These are phyloP conservation scores for Apocynum venetum DNA, from an alignment of 257 asterid genomes.

Conservation along the genomic window DNA sequence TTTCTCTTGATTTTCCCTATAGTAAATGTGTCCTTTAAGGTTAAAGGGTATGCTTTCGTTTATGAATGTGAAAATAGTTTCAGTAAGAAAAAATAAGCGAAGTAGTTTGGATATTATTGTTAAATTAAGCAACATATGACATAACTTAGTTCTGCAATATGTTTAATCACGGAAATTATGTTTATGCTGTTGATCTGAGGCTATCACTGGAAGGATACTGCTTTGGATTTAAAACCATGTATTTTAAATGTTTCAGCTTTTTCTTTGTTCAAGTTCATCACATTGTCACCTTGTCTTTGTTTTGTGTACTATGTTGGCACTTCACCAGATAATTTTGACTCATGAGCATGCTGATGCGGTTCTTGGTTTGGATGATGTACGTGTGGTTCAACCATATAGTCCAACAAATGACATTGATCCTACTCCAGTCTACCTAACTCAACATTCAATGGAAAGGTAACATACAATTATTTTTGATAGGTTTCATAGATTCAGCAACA, in stretches of 20 bases:
- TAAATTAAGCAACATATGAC: background rate
- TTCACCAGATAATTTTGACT: constrained; percentile 76
- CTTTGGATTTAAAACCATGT: background rate
- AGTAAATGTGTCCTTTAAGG: background rate
- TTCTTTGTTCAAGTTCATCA: background rate
- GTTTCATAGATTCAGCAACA: background rate
- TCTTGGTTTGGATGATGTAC: constrained; percentile 96
- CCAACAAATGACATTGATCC: constrained; percentile 86
- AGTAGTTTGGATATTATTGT: background rate
- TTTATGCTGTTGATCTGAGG: background rate
- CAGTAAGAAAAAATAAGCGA: background rate
- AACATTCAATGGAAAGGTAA: constrained; percentile 83
- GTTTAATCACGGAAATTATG: background rate
- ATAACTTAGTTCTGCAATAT: background rate
- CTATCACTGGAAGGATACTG: no score
- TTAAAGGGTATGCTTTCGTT: no score
- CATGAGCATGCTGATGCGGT: constrained; percentile 99
- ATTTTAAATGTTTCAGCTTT: background rate
- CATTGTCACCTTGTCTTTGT: background rate
- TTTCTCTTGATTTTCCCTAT: background rate
- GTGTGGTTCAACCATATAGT: constrained; percentile 87
- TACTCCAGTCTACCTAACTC: constrained; percentile 76
- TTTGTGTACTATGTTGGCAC: constrained; percentile 13
- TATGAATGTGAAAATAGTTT: background rate
- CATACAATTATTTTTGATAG: background rate